Base-by-base conservation (phyloP, 441 rosid genomes). In the Syzygium malaccense region DNA sequence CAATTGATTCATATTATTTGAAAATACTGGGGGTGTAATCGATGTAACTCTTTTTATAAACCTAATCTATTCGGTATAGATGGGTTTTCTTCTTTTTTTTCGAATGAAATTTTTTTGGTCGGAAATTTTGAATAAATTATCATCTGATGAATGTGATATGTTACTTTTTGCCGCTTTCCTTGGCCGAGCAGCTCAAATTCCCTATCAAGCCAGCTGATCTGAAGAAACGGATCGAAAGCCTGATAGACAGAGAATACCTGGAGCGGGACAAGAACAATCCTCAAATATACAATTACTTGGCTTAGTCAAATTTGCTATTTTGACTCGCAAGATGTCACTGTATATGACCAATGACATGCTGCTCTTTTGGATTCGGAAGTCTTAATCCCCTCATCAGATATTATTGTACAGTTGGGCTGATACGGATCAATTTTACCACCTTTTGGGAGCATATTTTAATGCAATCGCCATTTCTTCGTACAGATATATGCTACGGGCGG, bases 191-290 rank as follows among this genome's bases (percentile, higher is more conserved):
- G 99, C 97, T 98, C 30, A 98, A 98, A 92, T 98, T 97, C 87
- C 99, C 99, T 0, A 95, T 98, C 88, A 98, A 98, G 91, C 99
- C 99, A 1, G 96, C 98, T 9, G 99, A 98, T 93, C 92, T 98
- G 95, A 98, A 98, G 98, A 98, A 98, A 92, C 95, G 99, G 90
- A 97, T 98, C n/a, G 99, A 97, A 90, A 97, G 99, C 92, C 95
- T 98, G 54, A 98, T 98, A 25, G 99, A 97, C 92, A 89, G 99
- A 92, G 99, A 98, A 91, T 98, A 98, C 95, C 94, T 98, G 91
- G 99, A 97, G 95, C 93, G 99, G 89, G 99, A 98, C 95, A 97
- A 97, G 95, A 98, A 88, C 96, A 98, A 98, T 90, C 98, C 99
- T 32, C 99, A 96, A 90, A 94, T 98, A 91, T 98, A 98, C 95